Conservation (phyloP, 2,329 filamentous ascomycete species). For the Colletotrichum sp. region DNA sequence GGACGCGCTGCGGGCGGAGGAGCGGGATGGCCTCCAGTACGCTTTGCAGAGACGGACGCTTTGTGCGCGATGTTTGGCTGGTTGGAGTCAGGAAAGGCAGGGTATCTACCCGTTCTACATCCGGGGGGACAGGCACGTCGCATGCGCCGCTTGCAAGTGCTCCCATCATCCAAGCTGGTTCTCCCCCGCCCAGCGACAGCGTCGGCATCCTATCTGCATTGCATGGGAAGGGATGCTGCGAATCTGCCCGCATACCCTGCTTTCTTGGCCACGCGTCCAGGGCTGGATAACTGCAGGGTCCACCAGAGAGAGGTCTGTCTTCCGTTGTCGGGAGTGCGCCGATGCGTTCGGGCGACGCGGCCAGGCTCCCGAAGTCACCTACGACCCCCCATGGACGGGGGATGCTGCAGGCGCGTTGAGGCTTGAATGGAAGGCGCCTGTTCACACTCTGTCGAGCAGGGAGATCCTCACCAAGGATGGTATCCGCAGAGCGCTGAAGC, state of each 20-base stretch:
- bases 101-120: neutral
- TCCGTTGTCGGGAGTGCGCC: accelerated
- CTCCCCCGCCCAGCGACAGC: accelerated
- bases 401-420: neutral
- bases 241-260: neutral
- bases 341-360: neutral
- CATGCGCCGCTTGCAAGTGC: neutral
- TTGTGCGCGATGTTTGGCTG: neutral
- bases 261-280: too few relatives aligned
- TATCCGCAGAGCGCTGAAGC: neutral
- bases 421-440: neutral
- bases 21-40: neutral
- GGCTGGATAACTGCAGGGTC: neutral
- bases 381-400: accelerated
- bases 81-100: neutral
- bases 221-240: neutral
- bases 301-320: too few relatives aligned
- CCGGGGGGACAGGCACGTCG: neutral
- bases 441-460: accelerated
- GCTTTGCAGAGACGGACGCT: neutral
- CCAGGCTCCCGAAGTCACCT: neutral
- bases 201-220: accelerated
- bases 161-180: neutral
- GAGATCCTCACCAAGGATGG: accelerated
- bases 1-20: neutral